phyloP scores from a whole-genome alignment of 805 yeast species.

The Candida nonsorbophila region DNA sequence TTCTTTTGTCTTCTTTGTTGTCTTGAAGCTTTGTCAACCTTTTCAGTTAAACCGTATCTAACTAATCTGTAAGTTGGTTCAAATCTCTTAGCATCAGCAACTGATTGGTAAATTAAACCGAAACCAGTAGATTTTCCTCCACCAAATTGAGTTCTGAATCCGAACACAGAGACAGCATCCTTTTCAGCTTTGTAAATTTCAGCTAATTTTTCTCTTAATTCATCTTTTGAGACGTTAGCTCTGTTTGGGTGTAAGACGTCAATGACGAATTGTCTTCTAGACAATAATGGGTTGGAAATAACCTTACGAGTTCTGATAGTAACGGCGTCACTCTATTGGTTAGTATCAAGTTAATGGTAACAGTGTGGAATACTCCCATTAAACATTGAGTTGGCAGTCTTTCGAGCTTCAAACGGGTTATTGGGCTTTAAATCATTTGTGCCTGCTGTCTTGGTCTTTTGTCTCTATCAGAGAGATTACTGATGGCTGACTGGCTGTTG shows the following conservation, averaged over 20 bases:
- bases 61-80: constrained; percentile 99
- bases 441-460: too few relatives aligned
- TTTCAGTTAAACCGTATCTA: constrained; percentile 95
- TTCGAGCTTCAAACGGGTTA: too few relatives aligned
- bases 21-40: constrained; percentile 97
- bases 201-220: constrained; percentile 92
- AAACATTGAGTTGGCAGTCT: too few relatives aligned
- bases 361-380: neutral
- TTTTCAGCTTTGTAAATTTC: constrained; percentile 85
- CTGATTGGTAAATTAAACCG: constrained; percentile 97
- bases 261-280: constrained; percentile 99
- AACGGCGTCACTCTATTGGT: constrained; percentile 90
- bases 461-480: too few relatives aligned
- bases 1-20: constrained; percentile 99
- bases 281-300: constrained; percentile 97
- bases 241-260: constrained; percentile 99
- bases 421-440: too few relatives aligned
- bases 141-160: constrained; percentile 99
- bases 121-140: constrained; percentile 99
- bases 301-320: constrained; percentile 99
- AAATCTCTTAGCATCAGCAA: constrained; percentile 95
- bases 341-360: constrained; percentile 8
- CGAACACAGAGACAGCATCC: constrained; percentile 95
- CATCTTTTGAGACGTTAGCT: constrained; percentile 99
- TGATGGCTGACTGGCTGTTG: too few relatives aligned